Conservation (phyloP, 768 basidiomycete genomes). For the Boletales sp. region DNA sequence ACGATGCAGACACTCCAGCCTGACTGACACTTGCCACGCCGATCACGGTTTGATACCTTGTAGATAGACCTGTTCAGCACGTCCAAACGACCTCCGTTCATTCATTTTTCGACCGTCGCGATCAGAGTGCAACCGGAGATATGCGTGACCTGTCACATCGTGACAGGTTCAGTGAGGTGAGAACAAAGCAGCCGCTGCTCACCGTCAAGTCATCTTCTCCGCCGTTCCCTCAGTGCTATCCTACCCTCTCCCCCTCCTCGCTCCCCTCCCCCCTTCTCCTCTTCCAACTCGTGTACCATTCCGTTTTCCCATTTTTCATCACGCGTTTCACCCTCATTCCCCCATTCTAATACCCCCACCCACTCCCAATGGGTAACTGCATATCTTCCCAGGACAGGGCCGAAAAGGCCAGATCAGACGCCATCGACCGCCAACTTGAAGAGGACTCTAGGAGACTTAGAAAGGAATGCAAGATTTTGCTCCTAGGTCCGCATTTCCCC, state of each 20-base stretch:
- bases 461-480: slow-evolving; percentile 88
- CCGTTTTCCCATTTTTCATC: too few species aligned
- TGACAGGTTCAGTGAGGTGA: slow-evolving; percentile 20
- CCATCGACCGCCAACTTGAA: slow-evolving; percentile 81
- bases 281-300: not conserved
- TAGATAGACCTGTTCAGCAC: too few species aligned
- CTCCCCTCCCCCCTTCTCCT: too few species aligned
- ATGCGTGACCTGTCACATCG: slow-evolving; percentile 19
- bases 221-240: slow-evolving; percentile 7
- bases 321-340: not conserved
- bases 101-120: too few species aligned
- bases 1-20: not conserved
- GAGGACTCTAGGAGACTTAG: slow-evolving; percentile 80
- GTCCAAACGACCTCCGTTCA: too few species aligned
- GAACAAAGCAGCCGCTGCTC: slow-evolving; percentile 21
- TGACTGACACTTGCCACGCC: not conserved
- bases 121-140: not conserved
- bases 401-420: slow-evolving; percentile 61
- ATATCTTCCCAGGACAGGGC: slow-evolving; percentile 53
- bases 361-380: slow-evolving; percentile 59
- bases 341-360: not conserved
- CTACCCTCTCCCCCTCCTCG: not conserved
- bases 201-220: slow-evolving; percentile 10
- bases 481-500: slow-evolving; percentile 63
- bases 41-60: too few species aligned